A percentile compares a stretch with the other conserved stretches of the same genome.
Evolutionary conservation across 2,329 filamentous ascomycete genomes (phyloP).

Genomic region (Diplodia sapinea): DNA sequence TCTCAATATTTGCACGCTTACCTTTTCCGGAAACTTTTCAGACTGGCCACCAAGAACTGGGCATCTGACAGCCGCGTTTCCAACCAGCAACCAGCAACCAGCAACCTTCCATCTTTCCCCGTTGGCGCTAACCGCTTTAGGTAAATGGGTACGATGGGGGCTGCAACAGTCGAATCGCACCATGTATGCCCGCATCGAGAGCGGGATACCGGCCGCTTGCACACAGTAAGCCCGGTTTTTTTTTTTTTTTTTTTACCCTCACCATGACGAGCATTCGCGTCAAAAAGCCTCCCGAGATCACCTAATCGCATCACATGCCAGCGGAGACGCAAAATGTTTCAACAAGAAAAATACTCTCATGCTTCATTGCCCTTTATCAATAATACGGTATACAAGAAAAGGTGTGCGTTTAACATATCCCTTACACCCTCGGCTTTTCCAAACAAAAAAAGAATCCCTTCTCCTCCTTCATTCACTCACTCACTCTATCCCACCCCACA

Average conservation of each 20-base stretch:
- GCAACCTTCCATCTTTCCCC: not conserved
- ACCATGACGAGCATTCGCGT: too few relatives aligned
- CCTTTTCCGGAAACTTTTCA: not conserved
- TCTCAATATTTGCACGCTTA: not conserved
- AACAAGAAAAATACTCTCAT: not conserved
- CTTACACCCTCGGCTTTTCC: not conserved
- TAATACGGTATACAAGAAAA: not conserved
- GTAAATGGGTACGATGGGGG: not conserved
- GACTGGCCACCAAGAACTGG: too few relatives aligned
- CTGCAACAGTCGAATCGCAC: too few relatives aligned
- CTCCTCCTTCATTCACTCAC: not conserved
- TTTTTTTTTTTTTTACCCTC: too few relatives aligned
- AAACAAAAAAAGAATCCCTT: too few relatives aligned
- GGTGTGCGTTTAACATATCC: not conserved
- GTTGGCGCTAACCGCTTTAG: conserved; percentile 7
- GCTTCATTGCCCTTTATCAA: not conserved
- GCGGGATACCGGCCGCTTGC: too few relatives aligned
- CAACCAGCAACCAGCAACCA: too few relatives aligned
- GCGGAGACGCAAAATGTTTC: too few relatives aligned
- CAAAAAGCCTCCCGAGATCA: too few relatives aligned
- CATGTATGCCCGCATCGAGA: too few relatives aligned
- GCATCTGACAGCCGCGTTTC: not conserved
- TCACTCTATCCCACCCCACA: not conserved
- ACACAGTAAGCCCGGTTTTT: too few relatives aligned
- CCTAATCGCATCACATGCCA: too few relatives aligned